Conservation (phyloP, 139 green algal species). For the Chlamydomonas asymmetrica region DNA sequence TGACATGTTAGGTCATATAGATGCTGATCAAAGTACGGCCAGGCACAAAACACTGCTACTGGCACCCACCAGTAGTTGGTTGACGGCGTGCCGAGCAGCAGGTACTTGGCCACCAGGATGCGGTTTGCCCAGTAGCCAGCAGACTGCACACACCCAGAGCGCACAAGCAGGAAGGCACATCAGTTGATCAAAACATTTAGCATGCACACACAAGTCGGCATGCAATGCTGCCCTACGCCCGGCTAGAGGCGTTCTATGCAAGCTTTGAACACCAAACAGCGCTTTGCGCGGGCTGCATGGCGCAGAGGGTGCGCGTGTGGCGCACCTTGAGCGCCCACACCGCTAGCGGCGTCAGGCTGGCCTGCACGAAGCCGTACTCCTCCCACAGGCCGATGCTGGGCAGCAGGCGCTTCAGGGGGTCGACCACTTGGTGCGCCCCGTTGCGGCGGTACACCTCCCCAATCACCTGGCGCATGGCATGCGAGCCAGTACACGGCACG, state of each 20-base stretch:
- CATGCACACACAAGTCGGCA: not conserved
- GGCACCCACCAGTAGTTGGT: constrained; percentile 6
- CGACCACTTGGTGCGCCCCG: not conserved
- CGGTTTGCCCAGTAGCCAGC: not conserved
- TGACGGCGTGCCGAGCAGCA: not conserved
- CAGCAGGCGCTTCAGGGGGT: not conserved
- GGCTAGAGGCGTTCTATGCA: not conserved
- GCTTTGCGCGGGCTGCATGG: not conserved
- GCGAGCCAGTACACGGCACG: too few relatives aligned
- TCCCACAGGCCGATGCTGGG: not conserved
- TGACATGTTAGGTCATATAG: not conserved
- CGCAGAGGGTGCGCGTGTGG: not conserved
- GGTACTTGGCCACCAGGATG: constrained; percentile 10
- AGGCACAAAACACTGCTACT: not conserved
- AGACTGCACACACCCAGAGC: not conserved
- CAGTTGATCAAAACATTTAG: not conserved
- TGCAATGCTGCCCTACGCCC: not conserved
- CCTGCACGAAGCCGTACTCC: not conserved
- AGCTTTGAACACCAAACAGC: not conserved
- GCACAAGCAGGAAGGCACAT: not conserved
- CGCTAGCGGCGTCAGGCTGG: not conserved
- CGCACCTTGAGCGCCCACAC: not conserved
- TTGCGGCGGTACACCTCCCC: constrained; percentile 11
- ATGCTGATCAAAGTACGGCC: not conserved
- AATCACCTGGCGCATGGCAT: not conserved